Base-by-base conservation (phyloP, 2,329 filamentous ascomycete species). In the Neonectria punicea region DNA sequence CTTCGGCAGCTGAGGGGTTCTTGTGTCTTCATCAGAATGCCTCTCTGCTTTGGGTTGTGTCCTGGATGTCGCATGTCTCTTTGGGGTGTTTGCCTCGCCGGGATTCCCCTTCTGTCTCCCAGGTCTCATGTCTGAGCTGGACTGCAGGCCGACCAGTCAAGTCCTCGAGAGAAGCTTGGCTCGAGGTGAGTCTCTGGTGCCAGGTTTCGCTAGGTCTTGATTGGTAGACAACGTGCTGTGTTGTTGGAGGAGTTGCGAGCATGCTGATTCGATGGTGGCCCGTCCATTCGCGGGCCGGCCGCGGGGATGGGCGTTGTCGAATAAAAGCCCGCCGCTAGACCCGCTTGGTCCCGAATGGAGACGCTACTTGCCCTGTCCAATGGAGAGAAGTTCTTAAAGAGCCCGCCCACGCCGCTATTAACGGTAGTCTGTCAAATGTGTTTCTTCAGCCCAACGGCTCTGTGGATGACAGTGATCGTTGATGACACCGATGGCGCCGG, bases 361-460 rank as follows among this genome's bases (percentile, higher is more conserved):
- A 58, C 61, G 55, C 61, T 53, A 53, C n/a, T 8, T 5, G 22
- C n/a, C 3, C 20, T 14, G n/a, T 13, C 61, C 61, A 63, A 63
- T 59, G 34, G 54, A 13, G 43, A 4, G 6, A 22, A n/a, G 41
- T 25, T 22, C 41, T 54, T 43, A n/a, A 32, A 32, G 41, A 58
- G 50, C 55, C 56, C 34, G 55, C 44, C 44, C 61, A 59, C 56
- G 41, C 58, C 39, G 49, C 28, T 44, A 44, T 50, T 60, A 49
- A 54, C 61, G 61, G 56, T 63, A 59, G 61, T 63, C 30, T 28
- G 43, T n/a, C 36, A 39, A 53, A 25, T 60, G 58, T 51, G 43
- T 63, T 39, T 43, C 32, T 49, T 59, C 61, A 63, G 61, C 55
- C 61, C 49, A 63, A 63, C 61, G 61, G 56, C 28, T 63, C 34